Conservation (phyloP, 2,329 filamentous ascomycete species). For the Aspergillus neotritici region DNA sequence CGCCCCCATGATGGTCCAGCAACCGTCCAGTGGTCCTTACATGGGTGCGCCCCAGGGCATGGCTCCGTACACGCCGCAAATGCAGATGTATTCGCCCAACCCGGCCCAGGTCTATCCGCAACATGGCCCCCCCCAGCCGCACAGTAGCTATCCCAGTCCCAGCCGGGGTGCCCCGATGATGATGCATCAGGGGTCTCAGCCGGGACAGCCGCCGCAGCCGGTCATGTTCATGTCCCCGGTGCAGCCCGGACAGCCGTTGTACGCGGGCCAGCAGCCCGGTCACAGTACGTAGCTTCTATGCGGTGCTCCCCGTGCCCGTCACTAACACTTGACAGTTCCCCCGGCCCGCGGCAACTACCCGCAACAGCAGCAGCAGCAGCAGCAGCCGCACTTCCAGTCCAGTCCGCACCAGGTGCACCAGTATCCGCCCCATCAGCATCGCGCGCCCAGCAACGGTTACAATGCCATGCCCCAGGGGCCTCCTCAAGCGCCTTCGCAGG, state of each 20-base stretch:
- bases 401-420: conserved; percentile 62
- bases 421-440: conserved; percentile 54
- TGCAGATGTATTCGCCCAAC: conserved; percentile 77
- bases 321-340: conserved; percentile 48
- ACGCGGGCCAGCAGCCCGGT: conserved; percentile 62
- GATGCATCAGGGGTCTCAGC: conserved; percentile 89
- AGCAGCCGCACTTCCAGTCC: conserved; percentile 58
- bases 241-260: conserved; percentile 69
- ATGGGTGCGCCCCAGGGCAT: conserved; percentile 68
- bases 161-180: conserved; percentile 84
- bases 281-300: conserved; percentile 59
- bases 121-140: conserved; percentile 48
- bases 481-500: conserved; percentile 41
- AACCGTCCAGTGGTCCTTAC: conserved; percentile 61
- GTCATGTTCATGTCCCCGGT: conserved; percentile 71
- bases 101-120: conserved; percentile 63
- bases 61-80: conserved; percentile 62
- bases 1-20: conserved; percentile 75
- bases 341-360: conserved; percentile 56
- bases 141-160: conserved; percentile 82
- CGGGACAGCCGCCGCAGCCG: conserved; percentile 66
- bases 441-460: conserved; percentile 51
- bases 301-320: conserved; percentile 6
- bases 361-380: conserved; percentile 48
- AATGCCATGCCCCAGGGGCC: conserved; percentile 44